Conservation (phyloP, 805 yeast species). For the Debaryomyces hansenii region DNA sequence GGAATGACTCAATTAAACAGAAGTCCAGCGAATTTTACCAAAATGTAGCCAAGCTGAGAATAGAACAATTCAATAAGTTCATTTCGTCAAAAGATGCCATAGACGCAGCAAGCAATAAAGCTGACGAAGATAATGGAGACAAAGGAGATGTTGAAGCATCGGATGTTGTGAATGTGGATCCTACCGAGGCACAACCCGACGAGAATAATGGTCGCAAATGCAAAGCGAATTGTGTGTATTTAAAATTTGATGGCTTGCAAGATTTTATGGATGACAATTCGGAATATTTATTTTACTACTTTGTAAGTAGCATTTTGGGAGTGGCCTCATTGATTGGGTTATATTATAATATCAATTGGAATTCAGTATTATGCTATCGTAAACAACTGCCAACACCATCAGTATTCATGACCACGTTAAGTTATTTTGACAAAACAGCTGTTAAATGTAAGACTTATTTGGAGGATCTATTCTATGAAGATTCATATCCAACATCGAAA, state of each 20-base stretch:
- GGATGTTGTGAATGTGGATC: not conserved
- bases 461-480: slow-evolving; percentile 11
- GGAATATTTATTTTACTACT: slow-evolving; percentile 16
- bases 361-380: not conserved
- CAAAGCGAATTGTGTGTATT: not conserved
- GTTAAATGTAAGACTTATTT: slow-evolving; percentile 1
- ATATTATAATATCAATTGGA: not conserved
- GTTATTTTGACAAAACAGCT: not conserved
- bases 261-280: slow-evolving; percentile 14
- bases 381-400: not conserved
- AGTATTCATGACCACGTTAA: not conserved
- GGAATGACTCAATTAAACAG: slow-evolving; percentile 23
- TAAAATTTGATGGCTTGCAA: slow-evolving; percentile 1
- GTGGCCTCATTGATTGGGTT: slow-evolving; percentile 3
- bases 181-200: not conserved
- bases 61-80: slow-evolving; percentile 14
- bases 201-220: not conserved
- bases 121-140: not conserved
- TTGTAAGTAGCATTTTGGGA: slow-evolving; percentile 4
- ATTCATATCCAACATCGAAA: not conserved
- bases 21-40: slow-evolving; percentile 19
- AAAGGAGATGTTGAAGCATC: not conserved
- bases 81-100: slow-evolving; percentile 3
- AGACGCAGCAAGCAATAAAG: not conserved
- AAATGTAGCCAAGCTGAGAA: slow-evolving; percentile 14